These are phyloP conservation scores for Cadophora sp. DNA, from an alignment of 2,329 filamentous ascomycete genomes.

Conservation along the genomic window DNA sequence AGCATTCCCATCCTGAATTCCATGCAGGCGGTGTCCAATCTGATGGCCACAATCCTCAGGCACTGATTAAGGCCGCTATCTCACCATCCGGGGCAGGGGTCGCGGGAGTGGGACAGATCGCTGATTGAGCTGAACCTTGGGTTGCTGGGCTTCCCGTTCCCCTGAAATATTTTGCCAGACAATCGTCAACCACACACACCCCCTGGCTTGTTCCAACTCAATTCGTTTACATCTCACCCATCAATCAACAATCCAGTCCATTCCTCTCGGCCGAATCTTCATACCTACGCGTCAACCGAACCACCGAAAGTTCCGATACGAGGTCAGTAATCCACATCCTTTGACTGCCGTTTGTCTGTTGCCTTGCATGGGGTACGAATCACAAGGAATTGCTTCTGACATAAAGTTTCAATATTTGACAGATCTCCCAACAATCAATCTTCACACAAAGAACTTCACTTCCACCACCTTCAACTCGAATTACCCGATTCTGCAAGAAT, in stretches of 20 bases:
- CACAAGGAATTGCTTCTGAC: slow-evolving; percentile 28
- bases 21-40: neutral
- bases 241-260: neutral
- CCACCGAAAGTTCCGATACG: neutral
- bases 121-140: slow-evolving; percentile 9
- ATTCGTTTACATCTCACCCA: neutral
- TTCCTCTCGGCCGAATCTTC: slow-evolving; percentile 8
- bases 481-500: slow-evolving; percentile 14
- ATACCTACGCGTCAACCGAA: slow-evolving; percentile 10
- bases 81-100: slow-evolving; percentile 18
- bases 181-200: neutral
- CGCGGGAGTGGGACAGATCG: slow-evolving; percentile 27
- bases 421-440: slow-evolving; percentile 36
- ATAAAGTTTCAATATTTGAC: slow-evolving; percentile 34
- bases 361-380: slow-evolving; percentile 30
- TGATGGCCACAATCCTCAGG: slow-evolving; percentile 33
- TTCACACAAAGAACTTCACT: slow-evolving; percentile 27
- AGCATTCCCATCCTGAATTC: neutral
- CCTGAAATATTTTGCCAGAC: slow-evolving; percentile 2
- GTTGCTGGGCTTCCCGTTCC: neutral
- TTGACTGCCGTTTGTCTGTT: slow-evolving; percentile 14
- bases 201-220: slow-evolving; percentile 3
- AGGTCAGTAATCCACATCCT: neutral
- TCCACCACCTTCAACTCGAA: slow-evolving; percentile 6
- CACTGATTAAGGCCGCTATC: slow-evolving; percentile 22